Evolutionary conservation across 208 protist genomes (phyloP), one percentile per base, ranked within the genome.

Genomic region (Willaertia magna): DNA sequence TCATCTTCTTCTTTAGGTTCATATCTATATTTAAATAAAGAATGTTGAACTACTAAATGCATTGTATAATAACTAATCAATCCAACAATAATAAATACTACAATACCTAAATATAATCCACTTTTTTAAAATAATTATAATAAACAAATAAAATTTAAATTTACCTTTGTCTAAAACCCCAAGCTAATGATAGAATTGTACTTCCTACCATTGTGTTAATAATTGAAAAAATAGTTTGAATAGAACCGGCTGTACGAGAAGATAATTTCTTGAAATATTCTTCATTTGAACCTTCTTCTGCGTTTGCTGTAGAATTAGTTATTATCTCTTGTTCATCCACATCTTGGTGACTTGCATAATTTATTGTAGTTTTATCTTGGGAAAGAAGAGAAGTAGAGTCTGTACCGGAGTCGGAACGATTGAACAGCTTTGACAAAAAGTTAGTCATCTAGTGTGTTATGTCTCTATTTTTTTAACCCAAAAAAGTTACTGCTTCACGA

Each of bases 31-130:
- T 67, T 67, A 67, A 67, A 67, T n/a, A 67, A 67, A 1, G 76
- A 81, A 20, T 81, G 76, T n/a, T 40, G 42, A 1, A 51, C 44
- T 12, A 81, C 44, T 0, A 81, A 20, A 42, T 26, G 48, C 9
- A 40, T 51, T 40, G 76, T 81, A 43, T 81, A 81, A 40, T 81
- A 81, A 40, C n/a, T 42, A 51, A 81, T 81, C 4, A 81, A 49
- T 16, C 43, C 76, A n/a, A 81, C 44, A 9, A 46, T 20, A 81
- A 81, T 22, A 81, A 81, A 81, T 51, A 81, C 44, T 30, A 81
- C 51, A 12, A 47, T 40, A 39, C 76, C 76, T 51, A 81, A 20
- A 34, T 30, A 34, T 4, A 81, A 16, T 18, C 76, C 76, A 67
- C 55, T 67, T 34, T 34, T 34, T 49, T 49, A 49, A 12, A 49